Base-by-base conservation (phyloP, 805 yeast genomes). In the Zygotorulaspora danielsina region DNA sequence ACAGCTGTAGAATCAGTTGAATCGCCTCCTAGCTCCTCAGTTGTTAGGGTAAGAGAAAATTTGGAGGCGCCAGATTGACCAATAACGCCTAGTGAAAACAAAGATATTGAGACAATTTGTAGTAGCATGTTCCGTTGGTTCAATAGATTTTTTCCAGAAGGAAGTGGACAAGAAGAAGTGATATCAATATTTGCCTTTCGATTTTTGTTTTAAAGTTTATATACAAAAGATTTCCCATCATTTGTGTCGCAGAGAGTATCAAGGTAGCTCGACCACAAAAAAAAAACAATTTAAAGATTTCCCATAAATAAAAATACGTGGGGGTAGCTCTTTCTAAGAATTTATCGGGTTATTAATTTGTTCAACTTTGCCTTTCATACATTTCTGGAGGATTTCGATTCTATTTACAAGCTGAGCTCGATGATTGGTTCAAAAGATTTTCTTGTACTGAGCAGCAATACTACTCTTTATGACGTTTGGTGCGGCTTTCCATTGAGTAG, bases 401-500 rank as follows among this genome's bases (percentile, higher is more conserved):
- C 27, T 24, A 24, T 24, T 24, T 24, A 24, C 27, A 24, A n/a
- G 12, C n/a, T n/a, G n/a, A n/a, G n/a, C n/a, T n/a, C n/a, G n/a
- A n/a, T n/a, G n/a, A n/a, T n/a, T n/a, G n/a, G n/a, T n/a, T n/a
- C n/a, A n/a, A 27, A 49, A 53, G 1, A 44, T 42, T 4, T 46
- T 35, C 22, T 50, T 57, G 34, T 45, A 55, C 28, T 56, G 50
- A 10, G 45, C 47, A 3, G 55, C 66, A 34, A 66, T 56, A 32
- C 64, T 54, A 5, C 55, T 43, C 39, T 54, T 62, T 11, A 66
- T 61, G 5, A 52, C 38, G 12, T 49, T 48, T 5, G 61, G 58
- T 2, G 69, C 57, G 1, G 70, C 58, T 32, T 56, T 65, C 69
- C 70, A 67, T 40, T 65, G 67, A n/a, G 38, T 38, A 34, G 63